These are phyloP conservation scores for Pseudomicrostroma phylloplanum DNA, from an alignment of 1,284 basidiomycete genomes.

Conservation along the genomic window DNA sequence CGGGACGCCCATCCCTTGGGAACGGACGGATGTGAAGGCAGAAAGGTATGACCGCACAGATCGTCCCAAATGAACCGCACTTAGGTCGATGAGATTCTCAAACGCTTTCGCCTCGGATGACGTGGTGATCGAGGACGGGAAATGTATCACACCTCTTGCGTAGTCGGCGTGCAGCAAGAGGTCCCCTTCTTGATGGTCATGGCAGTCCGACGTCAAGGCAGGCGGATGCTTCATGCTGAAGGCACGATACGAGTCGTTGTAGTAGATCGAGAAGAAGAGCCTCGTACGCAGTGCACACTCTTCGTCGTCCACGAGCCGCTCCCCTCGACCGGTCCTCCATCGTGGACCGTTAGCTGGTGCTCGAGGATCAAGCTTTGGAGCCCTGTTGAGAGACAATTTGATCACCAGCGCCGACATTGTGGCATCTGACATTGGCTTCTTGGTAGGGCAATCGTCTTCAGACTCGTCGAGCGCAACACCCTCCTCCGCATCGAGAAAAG, in stretches of 20 bases:
- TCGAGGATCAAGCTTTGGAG: slow-evolving; percentile 2
- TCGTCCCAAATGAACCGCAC: background rate
- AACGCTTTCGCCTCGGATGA: background rate
- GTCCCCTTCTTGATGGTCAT: background rate
- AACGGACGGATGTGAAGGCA: background rate
- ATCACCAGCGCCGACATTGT: background rate
- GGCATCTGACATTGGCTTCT: background rate
- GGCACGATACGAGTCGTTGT: background rate
- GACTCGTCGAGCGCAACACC: too few relatives aligned
- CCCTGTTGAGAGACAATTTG: background rate
- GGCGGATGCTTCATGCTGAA: background rate
- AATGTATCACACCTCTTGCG: background rate
- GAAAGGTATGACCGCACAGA: background rate
- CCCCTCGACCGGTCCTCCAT: background rate
- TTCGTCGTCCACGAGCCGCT: background rate
- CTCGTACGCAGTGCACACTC: background rate
- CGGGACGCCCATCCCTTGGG: background rate
- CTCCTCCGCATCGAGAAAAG: too few relatives aligned
- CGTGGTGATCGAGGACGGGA: background rate
- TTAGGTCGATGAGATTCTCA: background rate
- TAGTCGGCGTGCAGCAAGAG: background rate
- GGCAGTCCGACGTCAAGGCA: background rate
- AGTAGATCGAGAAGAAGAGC: background rate
- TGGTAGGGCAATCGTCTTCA: too few relatives aligned
- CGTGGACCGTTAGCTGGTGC: background rate